Evolutionary conservation across 2,329 filamentous ascomycete species (phyloP), one percentile per base, ranked within the genome.

Genomic region (Fusarium irregulare): DNA sequence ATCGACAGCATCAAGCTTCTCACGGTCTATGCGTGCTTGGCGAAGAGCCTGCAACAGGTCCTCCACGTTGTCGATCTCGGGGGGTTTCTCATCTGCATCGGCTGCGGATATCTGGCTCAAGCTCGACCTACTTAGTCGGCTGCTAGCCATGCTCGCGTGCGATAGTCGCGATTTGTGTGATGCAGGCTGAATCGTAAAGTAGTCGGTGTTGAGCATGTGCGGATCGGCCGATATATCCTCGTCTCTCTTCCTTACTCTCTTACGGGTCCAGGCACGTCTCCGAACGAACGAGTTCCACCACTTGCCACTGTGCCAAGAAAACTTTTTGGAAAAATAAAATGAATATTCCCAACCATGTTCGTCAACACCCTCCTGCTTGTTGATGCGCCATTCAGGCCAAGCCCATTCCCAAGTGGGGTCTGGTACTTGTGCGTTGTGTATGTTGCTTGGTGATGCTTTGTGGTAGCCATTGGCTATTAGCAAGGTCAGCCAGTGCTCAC

Each of bases 251-350:
- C 92, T 93, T 55, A 92, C 86, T 34, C 96, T 86, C 78, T 93
- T 92, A 45, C 96, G 86, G 57, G 95, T 89, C 96, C 96, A 99
- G 23, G 93, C 89, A 66, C 96, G 87, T 72, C 96, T 86, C 37
- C 96, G 87, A n/a, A 98, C 96, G 77, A 95, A 99, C 2, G 93
- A 97, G 78, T 94, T 95, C 80, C 93, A 97, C 94, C 95, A 98
- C 27, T 89, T 91, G 20, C 92, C 92, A 5, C 91, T 91, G 79
- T 99, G 96, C 96, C 96, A 99, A 4, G 89, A 88, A 71, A 92
- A 93, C 44, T 82, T 84, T 64, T 86, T 88, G 70, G 84, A 84
- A 77, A 98, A 99, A 71, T 92, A 91, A 78, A 98, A 94, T 18
- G 93, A 96, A 80, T 99, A 99, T 78, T 97, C 92, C 96, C 96